Evolutionary conservation across 495 filamentous ascomycete genomes (phyloP).

Genomic region (Diplogelasinospora grovesii): DNA sequence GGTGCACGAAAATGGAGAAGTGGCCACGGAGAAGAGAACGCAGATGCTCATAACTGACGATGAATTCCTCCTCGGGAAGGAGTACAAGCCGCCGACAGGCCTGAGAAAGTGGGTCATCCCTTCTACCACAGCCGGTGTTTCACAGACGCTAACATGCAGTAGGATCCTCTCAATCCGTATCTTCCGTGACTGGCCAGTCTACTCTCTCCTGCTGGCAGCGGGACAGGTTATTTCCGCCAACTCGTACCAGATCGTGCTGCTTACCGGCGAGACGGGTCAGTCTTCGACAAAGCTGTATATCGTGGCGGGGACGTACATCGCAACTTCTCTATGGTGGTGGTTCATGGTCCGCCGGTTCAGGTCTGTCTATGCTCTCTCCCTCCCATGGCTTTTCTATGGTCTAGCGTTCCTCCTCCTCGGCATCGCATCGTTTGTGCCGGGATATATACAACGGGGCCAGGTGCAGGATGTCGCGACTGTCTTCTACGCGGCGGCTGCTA

Average conservation of each 20-base stretch:
- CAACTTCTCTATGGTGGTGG: too few species aligned
- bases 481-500: conserved; percentile 50
- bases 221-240: too few species aligned
- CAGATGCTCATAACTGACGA: conserved; percentile 10
- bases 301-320: too few species aligned
- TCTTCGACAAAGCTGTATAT: too few species aligned
- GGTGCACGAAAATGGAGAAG: background rate
- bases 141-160: background rate
- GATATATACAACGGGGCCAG: conserved; percentile 34
- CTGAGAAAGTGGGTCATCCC: conserved; percentile 33
- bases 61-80: conserved; percentile 52
- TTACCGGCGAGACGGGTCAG: too few species aligned
- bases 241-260: too few species aligned
- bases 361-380: conserved; percentile 34
- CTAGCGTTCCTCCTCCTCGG: conserved; percentile 55
- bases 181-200: conserved; percentile 9
- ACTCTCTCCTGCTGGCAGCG: too few species aligned
- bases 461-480: conserved; percentile 51
- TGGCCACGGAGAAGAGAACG: background rate
- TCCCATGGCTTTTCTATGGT: conserved; percentile 49
- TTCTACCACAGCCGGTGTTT: background rate
- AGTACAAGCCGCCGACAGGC: conserved; percentile 58
- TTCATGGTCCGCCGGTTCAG: too few species aligned
- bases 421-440: conserved; percentile 43
- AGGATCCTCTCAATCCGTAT: conserved; percentile 2